Base-by-base conservation (phyloP, 495 filamentous ascomycete genomes). In the Beverwykella pulmonaria region DNA sequence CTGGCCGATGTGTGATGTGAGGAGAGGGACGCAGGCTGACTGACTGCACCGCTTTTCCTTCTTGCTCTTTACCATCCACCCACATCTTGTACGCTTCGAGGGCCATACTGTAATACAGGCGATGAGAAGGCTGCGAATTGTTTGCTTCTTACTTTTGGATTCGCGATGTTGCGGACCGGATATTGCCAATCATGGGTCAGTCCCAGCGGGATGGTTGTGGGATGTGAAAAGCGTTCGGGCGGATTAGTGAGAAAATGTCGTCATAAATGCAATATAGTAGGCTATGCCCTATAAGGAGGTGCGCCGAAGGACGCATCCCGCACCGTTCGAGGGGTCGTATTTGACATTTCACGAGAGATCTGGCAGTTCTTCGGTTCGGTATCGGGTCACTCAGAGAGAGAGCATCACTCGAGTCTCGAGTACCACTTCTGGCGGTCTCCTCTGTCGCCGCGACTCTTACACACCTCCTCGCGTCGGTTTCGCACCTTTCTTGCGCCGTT, bases 21-120 rank as follows among this genome's bases (percentile, higher is more conserved):
- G 10, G 41, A 20, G 34, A 29, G 10, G 9, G 44, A 6, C 20
- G 50, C 39, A 56, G 47, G 50, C 49, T 61, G 54, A 65, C 67
- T 70, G 54, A 70, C 67, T 36, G 60, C 48, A 49, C 61, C 56
- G 67, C 67, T 50, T 23, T 61, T 15, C 67, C 67, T 23, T 50
- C 47, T 25, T 46, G 22, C 30, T 65, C 61, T 5, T 25, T 23
- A 0, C 61, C 67, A 22, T 8, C 67, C 25, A 65, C 57, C 67
- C 67, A 70, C 67, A 70, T 65, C 39, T 54, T 36, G 29, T 56
- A 57, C 17, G 30, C 39, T 44, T 44, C 39, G 39, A n/a, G 15
- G 39, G 39, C 8, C 39, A 44, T 44, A 9, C 17, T 44, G 6
- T n/a, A 7, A n/a, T n/a, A n/a, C n/a, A n/a, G n/a, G n/a, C n/a